A percentile compares a stretch with the other conserved stretches of the same genome.
phyloP scores from a whole-genome alignment of 2,329 filamentous ascomycete genomes.

The Hypocreales sp. region DNA sequence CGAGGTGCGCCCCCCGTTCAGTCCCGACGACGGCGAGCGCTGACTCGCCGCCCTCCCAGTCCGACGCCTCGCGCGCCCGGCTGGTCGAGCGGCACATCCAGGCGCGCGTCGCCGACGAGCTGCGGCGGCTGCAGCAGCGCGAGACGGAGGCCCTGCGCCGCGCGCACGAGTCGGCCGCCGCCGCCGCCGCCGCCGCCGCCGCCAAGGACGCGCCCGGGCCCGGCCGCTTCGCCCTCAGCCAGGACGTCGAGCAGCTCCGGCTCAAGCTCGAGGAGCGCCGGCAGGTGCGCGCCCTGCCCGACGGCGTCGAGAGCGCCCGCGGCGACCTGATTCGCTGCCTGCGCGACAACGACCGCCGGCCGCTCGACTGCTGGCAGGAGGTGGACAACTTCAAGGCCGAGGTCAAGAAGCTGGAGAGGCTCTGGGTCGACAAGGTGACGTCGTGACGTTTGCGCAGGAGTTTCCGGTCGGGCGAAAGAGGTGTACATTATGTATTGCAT shows the following conservation, averaged over 20 bases:
- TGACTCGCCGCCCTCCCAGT: slow-evolving; percentile 33
- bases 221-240: slow-evolving; percentile 34
- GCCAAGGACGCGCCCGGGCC: slow-evolving; percentile 14
- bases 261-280: slow-evolving; percentile 45
- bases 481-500: too few relatives aligned
- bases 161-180: slow-evolving; percentile 49
- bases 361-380: slow-evolving; percentile 89
- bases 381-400: slow-evolving; percentile 82
- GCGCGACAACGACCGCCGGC: slow-evolving; percentile 68
- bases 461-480: too few relatives aligned
- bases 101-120: slow-evolving; percentile 70
- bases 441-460: slow-evolving; percentile 3
- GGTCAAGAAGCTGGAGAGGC: slow-evolving; percentile 71
- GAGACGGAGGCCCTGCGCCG: slow-evolving; percentile 54
- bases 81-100: slow-evolving; percentile 78
- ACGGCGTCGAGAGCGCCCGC: slow-evolving; percentile 58
- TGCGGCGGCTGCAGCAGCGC: slow-evolving; percentile 59
- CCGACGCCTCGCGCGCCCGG: slow-evolving; percentile 73
- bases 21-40: neutral
- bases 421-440: slow-evolving; percentile 75
- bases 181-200: slow-evolving; percentile 42
- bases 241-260: slow-evolving; percentile 43
- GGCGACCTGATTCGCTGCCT: slow-evolving; percentile 66
- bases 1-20: slow-evolving; percentile 45
- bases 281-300: slow-evolving; percentile 53